Evolutionary conservation across 257 asterid genomes (phyloP).

Genomic region (Capsicum baccatum): DNA sequence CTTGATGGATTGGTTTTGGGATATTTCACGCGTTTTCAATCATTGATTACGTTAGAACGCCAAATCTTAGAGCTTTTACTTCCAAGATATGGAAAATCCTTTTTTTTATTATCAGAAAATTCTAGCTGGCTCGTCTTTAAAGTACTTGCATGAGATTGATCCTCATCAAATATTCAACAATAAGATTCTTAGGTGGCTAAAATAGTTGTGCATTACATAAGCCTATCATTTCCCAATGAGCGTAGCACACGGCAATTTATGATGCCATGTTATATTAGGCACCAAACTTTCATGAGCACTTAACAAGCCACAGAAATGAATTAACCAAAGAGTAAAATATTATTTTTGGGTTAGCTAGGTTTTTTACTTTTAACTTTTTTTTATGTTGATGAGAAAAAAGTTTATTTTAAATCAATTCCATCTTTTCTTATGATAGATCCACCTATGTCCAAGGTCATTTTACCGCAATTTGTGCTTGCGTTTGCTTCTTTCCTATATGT

Average conservation of each 20-base stretch:
- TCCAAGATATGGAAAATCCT: not conserved
- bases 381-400: no score
- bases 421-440: no score
- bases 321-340: no score
- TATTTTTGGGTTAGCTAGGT: no score
- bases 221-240: not conserved
- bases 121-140: not conserved
- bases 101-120: not conserved
- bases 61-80: conserved; percentile 8
- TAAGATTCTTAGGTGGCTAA: not conserved
- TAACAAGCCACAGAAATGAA: not conserved
- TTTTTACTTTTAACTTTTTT: no score
- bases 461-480: no score
- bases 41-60: not conserved
- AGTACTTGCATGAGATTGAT: not conserved
- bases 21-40: not conserved
- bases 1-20: not conserved
- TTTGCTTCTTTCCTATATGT: no score
- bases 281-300: not conserved
- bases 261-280: not conserved
- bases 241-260: not conserved
- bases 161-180: not conserved
- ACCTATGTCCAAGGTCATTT: no score
- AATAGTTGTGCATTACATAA: not conserved
- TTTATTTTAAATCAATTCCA: no score